A percentile compares a stretch with the other conserved stretches of the same genome.
Conservation (phyloP, 2,329 filamentous ascomycete genomes). For the Mycosphaerella arachidis region DNA sequence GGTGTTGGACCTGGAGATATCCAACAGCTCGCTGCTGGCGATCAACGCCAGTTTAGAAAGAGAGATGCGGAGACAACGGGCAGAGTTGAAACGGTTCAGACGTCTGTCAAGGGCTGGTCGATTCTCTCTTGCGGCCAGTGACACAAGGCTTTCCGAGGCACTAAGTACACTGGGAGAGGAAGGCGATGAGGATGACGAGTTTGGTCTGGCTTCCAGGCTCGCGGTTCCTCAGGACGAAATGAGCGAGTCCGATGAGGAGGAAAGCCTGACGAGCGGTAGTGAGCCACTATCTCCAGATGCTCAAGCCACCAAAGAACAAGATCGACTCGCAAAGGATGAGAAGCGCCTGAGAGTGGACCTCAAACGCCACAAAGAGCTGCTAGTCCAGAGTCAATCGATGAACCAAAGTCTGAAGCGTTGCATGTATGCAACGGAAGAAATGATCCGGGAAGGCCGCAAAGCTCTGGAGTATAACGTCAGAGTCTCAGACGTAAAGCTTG, state of each 20-base stretch:
- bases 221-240: conserved; percentile 24
- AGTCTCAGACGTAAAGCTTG: conserved; percentile 73
- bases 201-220: conserved; percentile 23
- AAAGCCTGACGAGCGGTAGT: conserved; percentile 28
- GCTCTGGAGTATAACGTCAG: conserved; percentile 79
- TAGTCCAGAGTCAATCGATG: conserved; percentile 88
- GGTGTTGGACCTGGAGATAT: conserved; percentile 93
- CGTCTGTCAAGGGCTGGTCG: conserved; percentile 79
- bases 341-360: conserved; percentile 79
- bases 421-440: conserved; percentile 79
- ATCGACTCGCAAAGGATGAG: conserved; percentile 69
- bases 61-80: conserved; percentile 84
- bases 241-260: conserved; percentile 29
- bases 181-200: conserved; percentile 26
- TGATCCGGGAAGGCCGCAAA: conserved; percentile 84
- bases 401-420: conserved; percentile 91
- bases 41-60: conserved; percentile 92
- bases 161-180: conserved; percentile 33
- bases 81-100: conserved; percentile 78
- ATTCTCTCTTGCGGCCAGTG: conserved; percentile 53
- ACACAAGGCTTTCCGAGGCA: conserved; percentile 25
- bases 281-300: conserved; percentile 33
- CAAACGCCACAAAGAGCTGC: conserved; percentile 78
- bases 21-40: conserved; percentile 87
- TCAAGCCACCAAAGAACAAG: conserved; percentile 41